Evolutionary conservation across 2,329 filamentous ascomycete genomes (phyloP), one percentile per base, ranked within the genome.

Genomic region (Colletotrichum sp.): DNA sequence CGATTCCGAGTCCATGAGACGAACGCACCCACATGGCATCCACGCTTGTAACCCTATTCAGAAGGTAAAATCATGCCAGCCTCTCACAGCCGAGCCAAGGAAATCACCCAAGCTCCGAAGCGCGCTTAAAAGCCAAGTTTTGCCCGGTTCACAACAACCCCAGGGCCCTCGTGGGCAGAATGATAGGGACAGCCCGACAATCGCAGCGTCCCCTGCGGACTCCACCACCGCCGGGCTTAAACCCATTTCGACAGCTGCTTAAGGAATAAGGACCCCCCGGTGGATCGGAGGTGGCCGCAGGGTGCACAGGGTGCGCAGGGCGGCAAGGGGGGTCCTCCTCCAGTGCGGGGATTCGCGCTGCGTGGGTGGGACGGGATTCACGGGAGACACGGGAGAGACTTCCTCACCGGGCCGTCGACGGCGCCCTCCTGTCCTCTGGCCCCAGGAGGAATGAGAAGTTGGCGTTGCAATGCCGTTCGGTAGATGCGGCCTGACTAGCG

Each of bases 401-500:
- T 64, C 69, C 69, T 68, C 55, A 62, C 72, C 62, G 34, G 69
- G 72, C 49, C 55, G 44, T 66, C 32, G 36, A n/a, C 61, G 11
- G 39, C 57, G 29, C 12, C 52, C 44, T 52, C 44, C 25, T 29
- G 62, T 11, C 34, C 6, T 52, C 9, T 32, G 30, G 30, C 19
- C 30, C 36, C 63, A 22, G 22, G 71, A 49, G 39, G 39, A 49
- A 49, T 22, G 22, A 59, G 55, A 29, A 29, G 57, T 19, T 52
- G 25, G 69, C 44, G 52, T 62, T 62, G 62, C 30, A 75, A 63
- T 72, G 72, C 62, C 55, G 72, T 16, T 63, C 69, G 69, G 72
- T 72, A 75, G 72, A 72, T 75, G 69, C 72, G 72, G n/a, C 68
- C 36, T 67, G 69, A 75, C 68, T 75, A 75, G 69, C 72, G 62